phyloP scores from a whole-genome alignment of 2,329 filamentous ascomycete genomes.

The Ophiostoma quercus region DNA sequence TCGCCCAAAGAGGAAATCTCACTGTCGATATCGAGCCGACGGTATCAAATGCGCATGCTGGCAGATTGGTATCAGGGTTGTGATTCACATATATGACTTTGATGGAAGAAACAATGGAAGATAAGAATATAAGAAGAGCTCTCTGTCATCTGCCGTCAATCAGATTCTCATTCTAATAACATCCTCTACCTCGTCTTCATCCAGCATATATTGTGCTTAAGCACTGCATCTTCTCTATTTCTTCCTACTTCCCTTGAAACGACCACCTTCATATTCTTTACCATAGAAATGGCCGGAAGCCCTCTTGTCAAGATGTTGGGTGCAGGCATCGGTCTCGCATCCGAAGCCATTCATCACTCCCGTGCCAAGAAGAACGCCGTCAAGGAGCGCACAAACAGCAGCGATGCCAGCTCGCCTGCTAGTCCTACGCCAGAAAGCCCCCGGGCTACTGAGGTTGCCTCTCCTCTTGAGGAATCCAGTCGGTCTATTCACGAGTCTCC shows the following conservation, averaged over 20 bases:
- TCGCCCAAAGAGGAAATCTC: not conserved
- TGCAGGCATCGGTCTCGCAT: not conserved
- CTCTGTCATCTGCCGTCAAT: too few species aligned
- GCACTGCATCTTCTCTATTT: not conserved
- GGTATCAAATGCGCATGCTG: not conserved
- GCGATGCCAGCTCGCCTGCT: not conserved
- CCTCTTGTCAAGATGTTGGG: not conserved
- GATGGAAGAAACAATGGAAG: too few species aligned
- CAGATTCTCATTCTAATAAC: not conserved
- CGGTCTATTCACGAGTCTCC: not conserved
- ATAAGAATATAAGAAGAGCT: not conserved
- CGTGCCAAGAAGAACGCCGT: not conserved
- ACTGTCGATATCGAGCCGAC: not conserved
- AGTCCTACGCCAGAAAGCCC: not conserved
- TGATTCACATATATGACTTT: too few species aligned
- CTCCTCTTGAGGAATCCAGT: not conserved
- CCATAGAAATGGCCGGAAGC: not conserved
- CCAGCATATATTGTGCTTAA: not conserved
- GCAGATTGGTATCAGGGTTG: not conserved
- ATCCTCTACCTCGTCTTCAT: not conserved
- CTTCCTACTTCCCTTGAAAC: not conserved
- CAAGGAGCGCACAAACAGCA: not conserved
- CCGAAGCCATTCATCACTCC: not conserved
- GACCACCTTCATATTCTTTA: not conserved
- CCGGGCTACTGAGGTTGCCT: not conserved